These are phyloP conservation scores for Paecilomyces dactylethromorphus DNA, from an alignment of 2,329 filamentous ascomycete genomes.

Conservation along the genomic window DNA sequence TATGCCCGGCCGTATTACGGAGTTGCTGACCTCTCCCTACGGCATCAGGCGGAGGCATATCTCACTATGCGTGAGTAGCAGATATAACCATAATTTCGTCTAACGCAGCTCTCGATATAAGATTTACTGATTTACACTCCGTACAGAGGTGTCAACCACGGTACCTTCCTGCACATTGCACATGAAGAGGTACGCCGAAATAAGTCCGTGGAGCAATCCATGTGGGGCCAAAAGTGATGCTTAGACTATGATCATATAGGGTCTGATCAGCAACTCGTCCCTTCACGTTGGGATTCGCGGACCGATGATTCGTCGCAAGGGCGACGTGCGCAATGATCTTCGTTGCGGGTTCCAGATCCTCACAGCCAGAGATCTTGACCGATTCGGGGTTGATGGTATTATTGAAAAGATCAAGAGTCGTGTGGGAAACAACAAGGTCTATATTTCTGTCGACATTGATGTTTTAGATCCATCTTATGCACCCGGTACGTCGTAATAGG, in stretches of 20 bases:
- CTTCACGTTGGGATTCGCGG: conserved; percentile 53
- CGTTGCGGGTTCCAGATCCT: conserved; percentile 50
- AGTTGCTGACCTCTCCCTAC: not conserved
- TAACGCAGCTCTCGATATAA: not conserved
- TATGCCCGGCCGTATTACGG: not conserved
- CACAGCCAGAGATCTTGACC: conserved; percentile 48
- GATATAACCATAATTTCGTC: not conserved
- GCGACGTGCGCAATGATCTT: conserved; percentile 46
- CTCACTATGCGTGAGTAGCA: conserved; percentile 42
- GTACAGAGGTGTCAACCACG: conserved; percentile 46
- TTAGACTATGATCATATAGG: conserved; percentile 14
- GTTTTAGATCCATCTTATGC: conserved; percentile 51
- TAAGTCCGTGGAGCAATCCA: not conserved
- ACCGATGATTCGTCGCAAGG: conserved; percentile 43
- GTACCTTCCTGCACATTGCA: conserved; percentile 51
- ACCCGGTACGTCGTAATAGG: conserved; percentile 28
- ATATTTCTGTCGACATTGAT: conserved; percentile 53
- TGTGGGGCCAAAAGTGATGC: not conserved
- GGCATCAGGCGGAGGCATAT: conserved; percentile 41
- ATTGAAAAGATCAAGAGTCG: conserved; percentile 43
- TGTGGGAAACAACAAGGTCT: conserved; percentile 43
- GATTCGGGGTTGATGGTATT: conserved; percentile 41
- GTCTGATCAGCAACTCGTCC: conserved; percentile 48
- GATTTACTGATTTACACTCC: not conserved
- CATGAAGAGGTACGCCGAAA: conserved; percentile 44